Base-by-base conservation (phyloP, 2,329 filamentous ascomycete genomes). In the Cryphonectria naterciae region DNA sequence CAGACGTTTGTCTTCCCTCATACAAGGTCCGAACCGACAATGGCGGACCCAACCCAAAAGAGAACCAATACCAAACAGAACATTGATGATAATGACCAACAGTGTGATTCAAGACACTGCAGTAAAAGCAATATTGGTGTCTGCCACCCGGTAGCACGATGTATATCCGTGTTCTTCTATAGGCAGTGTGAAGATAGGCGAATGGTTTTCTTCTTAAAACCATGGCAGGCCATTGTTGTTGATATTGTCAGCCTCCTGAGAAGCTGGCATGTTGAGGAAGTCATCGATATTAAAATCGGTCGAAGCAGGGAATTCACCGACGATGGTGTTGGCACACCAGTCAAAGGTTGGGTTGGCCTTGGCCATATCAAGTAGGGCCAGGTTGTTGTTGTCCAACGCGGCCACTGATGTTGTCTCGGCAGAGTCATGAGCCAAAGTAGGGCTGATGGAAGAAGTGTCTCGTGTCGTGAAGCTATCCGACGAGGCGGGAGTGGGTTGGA, bases 231-330 rank as follows among this genome's bases (percentile, higher is more conserved):
- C n/a, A 10, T 41, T 43, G 25, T 41, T 28, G 5, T n/a, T 46
- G 13, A 2, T 63, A n/a, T 60, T 65, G 32, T 69, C 69, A 3
- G n/a, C 22, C 13, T 66, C 62, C 46, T 65, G 67, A 11, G 69
- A 60, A 4, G 61, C 62, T 25, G 61, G 46, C n/a, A 64, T 64
- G 39, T 64, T 64, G 10, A 64, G 37, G 37, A 64, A 64, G 2
- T 64, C 61, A 4, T 64, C 61, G 11, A 64, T 32, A n/a, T 64
- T 64, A 25, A 64, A 64, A 22, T 64, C 61, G 1, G n/a, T n/a
- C 25, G 54, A 4, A 19, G 13, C 4, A 7, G 54, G 25, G 3
- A 49, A 8, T 5, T 35, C 54, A 7, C 2, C n/a, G 17, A 13
- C 13, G 11, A 25, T 17, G 13, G 2, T 28, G 28, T 2, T 7